Evolutionary conservation across 2,329 filamentous ascomycete species (phyloP).

Genomic region (Pyrenophora teres): DNA sequence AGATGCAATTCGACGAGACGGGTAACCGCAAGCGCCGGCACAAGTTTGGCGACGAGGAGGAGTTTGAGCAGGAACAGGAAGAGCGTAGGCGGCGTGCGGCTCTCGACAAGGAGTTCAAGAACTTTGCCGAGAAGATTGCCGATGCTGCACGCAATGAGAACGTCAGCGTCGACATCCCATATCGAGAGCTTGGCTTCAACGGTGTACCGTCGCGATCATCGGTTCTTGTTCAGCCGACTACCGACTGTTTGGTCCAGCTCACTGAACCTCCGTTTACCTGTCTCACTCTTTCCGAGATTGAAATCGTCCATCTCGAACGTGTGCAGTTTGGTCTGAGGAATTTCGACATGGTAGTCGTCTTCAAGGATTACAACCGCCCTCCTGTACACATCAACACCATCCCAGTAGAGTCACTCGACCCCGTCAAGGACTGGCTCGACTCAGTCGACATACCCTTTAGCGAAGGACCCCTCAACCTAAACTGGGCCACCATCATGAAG

Average conservation of each 20-base stretch:
- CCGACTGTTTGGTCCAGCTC: constrained; percentile 94
- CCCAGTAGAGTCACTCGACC: constrained; percentile 89
- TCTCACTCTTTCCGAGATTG: constrained; percentile 91
- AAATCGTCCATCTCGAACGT: constrained; percentile 93
- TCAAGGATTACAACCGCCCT: constrained; percentile 92
- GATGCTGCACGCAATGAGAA: constrained; percentile 91
- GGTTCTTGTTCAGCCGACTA: constrained; percentile 93
- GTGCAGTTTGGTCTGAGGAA: constrained; percentile 97
- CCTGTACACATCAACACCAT: constrained; percentile 98
- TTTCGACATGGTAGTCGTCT: constrained; percentile 97
- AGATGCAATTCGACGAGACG: constrained; percentile 98
- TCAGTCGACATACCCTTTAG: constrained; percentile 92
- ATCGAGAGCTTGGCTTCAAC: constrained; percentile 94
- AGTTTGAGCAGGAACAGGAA: constrained; percentile 98
- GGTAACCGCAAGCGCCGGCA: constrained; percentile 98
- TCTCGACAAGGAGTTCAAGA: constrained; percentile 93
- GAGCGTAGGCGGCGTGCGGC: constrained; percentile 89
- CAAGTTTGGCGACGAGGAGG: constrained; percentile 95
- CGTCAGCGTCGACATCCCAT: constrained; percentile 93
- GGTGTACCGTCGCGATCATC: constrained; percentile 96
- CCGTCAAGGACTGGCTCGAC: constrained; percentile 97
- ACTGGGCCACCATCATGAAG: constrained; percentile 99
- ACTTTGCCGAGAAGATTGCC: constrained; percentile 95
- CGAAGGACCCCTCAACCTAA: constrained; percentile 94
- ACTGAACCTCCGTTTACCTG: constrained; percentile 98